phyloP scores from a whole-genome alignment of 768 basidiomycete genomes.

The Mycena maculata region DNA sequence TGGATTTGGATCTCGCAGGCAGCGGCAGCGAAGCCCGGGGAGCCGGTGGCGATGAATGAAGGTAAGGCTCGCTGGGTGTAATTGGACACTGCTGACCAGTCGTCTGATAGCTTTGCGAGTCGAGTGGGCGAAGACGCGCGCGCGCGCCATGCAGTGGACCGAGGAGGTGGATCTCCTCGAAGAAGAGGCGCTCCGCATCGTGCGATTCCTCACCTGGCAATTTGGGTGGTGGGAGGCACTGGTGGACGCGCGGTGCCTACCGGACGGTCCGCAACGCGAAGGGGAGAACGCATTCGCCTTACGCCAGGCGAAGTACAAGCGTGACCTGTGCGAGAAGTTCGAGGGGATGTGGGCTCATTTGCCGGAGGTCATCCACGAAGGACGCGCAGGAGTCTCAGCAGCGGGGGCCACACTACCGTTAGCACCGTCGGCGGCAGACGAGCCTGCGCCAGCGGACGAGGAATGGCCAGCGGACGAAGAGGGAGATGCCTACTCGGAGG shows the following conservation, averaged over 20 bases:
- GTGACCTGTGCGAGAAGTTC: too few species aligned
- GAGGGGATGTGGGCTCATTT: too few species aligned
- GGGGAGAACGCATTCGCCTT: not conserved
- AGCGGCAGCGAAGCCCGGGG: not conserved
- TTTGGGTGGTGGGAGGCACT: not conserved
- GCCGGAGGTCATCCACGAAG: too few species aligned
- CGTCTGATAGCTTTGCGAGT: slow-evolving; percentile 26
- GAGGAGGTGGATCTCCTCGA: slow-evolving; percentile 36
- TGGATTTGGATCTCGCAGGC: slow-evolving; percentile 23
- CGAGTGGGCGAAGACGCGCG: slow-evolving; percentile 39
- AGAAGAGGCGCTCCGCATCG: not conserved
- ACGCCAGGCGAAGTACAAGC: not conserved
- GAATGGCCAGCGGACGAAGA: too few species aligned
- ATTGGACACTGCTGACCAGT: not conserved
- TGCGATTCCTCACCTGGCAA: not conserved
- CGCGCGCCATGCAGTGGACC: slow-evolving; percentile 34
- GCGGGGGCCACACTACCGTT: too few species aligned
- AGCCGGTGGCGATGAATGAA: not conserved
- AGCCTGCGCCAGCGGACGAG: too few species aligned
- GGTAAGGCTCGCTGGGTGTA: not conserved
- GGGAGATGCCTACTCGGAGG: too few species aligned
- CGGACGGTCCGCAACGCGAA: not conserved
- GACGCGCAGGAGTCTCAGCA: too few species aligned
- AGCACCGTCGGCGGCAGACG: too few species aligned
- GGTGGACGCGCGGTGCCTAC: not conserved